Conservation (phyloP, 1,284 basidiomycete species). For the Pterulicium gracile region DNA sequence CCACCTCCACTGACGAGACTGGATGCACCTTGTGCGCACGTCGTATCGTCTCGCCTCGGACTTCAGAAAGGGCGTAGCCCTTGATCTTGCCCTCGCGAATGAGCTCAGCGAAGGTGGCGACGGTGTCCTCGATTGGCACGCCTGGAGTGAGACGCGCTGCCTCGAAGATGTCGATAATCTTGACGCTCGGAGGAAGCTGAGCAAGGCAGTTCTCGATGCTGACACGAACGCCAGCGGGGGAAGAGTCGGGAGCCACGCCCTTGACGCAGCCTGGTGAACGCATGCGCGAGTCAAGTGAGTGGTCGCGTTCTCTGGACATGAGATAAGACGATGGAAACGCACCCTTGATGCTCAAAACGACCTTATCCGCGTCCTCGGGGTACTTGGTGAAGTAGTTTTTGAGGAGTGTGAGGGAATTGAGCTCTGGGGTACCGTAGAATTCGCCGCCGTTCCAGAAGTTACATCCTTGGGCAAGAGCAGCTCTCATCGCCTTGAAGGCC, state of each 20-base stretch:
- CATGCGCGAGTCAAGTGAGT: no score
- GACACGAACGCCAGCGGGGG: constrained; percentile 3
- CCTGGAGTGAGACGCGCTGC: constrained; percentile 13
- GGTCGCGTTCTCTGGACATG: no score
- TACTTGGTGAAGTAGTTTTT: constrained; percentile 24
- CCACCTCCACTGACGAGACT: constrained; percentile 39
- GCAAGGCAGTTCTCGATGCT: constrained; percentile 20
- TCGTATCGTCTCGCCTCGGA: constrained; percentile 25
- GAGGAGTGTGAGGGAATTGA: constrained; percentile 11
- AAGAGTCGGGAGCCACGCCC: not conserved
- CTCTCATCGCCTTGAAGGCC: constrained; percentile 19
- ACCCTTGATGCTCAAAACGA: constrained; percentile 21
- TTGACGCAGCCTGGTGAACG: not conserved
- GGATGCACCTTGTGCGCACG: constrained; percentile 32
- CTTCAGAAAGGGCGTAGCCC: constrained; percentile 22
- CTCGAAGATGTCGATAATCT: constrained; percentile 25
- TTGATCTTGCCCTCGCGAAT: constrained; percentile 21
- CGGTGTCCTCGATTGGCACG: constrained; percentile 11
- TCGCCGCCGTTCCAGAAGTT: constrained; percentile 2
- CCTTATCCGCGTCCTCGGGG: constrained; percentile 31
- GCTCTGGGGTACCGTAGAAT: not conserved
- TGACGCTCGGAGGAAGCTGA: constrained; percentile 22
- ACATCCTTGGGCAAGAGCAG: constrained; percentile 5
- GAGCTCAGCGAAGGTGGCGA: constrained; percentile 8
- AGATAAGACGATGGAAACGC: no score